These are phyloP conservation scores for Cyphellophora europaea DNA, from an alignment of 2,329 filamentous ascomycete genomes.

Conservation along the genomic window DNA sequence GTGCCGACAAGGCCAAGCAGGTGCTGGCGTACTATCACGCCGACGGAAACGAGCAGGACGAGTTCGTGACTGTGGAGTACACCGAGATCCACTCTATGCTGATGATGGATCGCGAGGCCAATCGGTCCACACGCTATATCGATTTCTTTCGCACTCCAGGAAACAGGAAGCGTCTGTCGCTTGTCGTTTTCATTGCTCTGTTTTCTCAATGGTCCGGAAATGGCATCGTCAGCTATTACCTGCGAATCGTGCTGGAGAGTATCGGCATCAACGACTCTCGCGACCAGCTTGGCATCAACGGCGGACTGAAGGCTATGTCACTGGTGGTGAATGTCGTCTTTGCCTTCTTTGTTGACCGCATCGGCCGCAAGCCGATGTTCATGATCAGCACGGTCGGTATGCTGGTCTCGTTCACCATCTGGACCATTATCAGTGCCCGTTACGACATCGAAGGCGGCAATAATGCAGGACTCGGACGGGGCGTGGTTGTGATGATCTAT, in stretches of 20 bases:
- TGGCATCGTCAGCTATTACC: slow-evolving; percentile 31
- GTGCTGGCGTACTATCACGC: slow-evolving; percentile 29
- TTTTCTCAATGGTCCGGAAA: slow-evolving; percentile 53
- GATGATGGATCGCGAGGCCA: slow-evolving; percentile 64
- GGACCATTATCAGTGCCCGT: slow-evolving; percentile 31
- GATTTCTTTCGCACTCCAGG: slow-evolving; percentile 14
- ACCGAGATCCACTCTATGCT: slow-evolving; percentile 57
- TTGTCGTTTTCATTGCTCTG: slow-evolving; percentile 38
- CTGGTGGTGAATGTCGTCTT: slow-evolving; percentile 26
- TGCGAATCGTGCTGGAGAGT: slow-evolving; percentile 16
- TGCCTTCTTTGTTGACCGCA: slow-evolving; percentile 30
- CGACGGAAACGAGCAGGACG: slow-evolving; percentile 35
- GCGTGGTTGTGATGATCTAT: too few relatives aligned
- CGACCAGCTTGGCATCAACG: too few relatives aligned
- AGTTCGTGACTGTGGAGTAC: slow-evolving; percentile 59
- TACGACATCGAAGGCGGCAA: slow-evolving; percentile 24
- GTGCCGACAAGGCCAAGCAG: neutral
- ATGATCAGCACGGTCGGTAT: slow-evolving; percentile 33
- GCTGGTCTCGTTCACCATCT: slow-evolving; percentile 33
- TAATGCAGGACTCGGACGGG: too few relatives aligned
- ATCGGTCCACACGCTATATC: slow-evolving; percentile 46
- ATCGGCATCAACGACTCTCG: slow-evolving; percentile 16
- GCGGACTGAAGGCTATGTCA: too few relatives aligned
- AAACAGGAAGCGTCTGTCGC: slow-evolving; percentile 19
- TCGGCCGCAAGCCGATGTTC: slow-evolving; percentile 35